phyloP scores from a whole-genome alignment of 345 rosid genomes.

The Conringia planisiliqua region DNA sequence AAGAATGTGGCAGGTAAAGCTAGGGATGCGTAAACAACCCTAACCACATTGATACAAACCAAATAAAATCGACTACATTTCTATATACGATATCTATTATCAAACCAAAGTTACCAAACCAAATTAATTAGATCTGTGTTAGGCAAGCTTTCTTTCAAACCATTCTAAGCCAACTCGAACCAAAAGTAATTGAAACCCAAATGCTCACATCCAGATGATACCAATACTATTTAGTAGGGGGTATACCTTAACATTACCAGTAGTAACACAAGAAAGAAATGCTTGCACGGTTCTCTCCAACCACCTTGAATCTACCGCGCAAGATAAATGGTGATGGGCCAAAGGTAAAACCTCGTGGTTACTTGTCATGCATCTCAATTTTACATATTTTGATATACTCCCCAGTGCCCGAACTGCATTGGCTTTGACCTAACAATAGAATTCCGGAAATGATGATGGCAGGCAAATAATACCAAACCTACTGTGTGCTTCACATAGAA shows the following conservation, averaged over 20 bases:
- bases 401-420: slow-evolving; percentile 96
- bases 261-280: slow-evolving; percentile 90
- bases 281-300: slow-evolving; percentile 81
- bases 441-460: slow-evolving; percentile 4
- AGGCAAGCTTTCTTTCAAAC: not conserved
- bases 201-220: not conserved
- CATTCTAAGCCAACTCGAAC: not conserved
- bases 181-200: slow-evolving; percentile 5
- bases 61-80: not conserved
- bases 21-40: not conserved
- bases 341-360: slow-evolving; percentile 25
- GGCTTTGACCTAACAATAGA: slow-evolving; percentile 52
- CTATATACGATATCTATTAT: not conserved
- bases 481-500: not conserved
- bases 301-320: slow-evolving; percentile 41
- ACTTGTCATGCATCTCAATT: slow-evolving; percentile 35
- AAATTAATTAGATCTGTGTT: not conserved
- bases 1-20: not conserved
- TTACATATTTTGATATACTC: slow-evolving; percentile 63
- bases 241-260: slow-evolving; percentile 92
- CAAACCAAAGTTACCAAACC: slow-evolving; percentile 12
- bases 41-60: not conserved
- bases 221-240: not conserved
- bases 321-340: slow-evolving; percentile 25
- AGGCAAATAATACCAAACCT: slow-evolving; percentile 7